phyloP scores from a whole-genome alignment of 1,284 basidiomycete genomes.

The Cryptococcus sp. region DNA sequence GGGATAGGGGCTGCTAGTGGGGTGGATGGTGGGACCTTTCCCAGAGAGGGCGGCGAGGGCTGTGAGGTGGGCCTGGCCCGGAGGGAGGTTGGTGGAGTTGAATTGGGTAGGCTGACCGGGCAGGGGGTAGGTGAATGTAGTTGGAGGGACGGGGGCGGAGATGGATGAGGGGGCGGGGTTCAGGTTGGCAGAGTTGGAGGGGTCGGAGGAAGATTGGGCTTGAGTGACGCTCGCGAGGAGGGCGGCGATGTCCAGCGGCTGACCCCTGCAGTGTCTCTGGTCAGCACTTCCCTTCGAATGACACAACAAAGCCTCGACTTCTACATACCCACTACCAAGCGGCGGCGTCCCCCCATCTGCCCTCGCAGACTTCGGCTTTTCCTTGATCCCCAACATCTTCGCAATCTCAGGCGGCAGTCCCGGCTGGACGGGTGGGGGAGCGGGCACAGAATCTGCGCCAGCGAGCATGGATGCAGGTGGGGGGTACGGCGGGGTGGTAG shows the following conservation, averaged over 20 bases:
- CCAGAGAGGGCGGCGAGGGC: too few species aligned
- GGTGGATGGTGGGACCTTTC: too few species aligned
- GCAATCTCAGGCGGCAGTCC: conserved; percentile 41
- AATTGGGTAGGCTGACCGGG: background rate
- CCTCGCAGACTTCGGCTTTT: background rate
- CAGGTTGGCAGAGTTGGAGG: too few species aligned
- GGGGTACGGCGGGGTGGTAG: conserved; percentile 14
- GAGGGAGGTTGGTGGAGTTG: too few species aligned
- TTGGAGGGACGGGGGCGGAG: background rate
- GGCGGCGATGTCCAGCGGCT: conserved; percentile 24
- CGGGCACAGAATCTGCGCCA: background rate
- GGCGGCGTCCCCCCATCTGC: conserved; percentile 1
- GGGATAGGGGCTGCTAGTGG: background rate
- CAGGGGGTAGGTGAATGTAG: too few species aligned
- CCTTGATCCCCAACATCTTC: conserved; percentile 37
- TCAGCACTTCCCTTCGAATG: too few species aligned
- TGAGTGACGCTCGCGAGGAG: conserved; percentile 25
- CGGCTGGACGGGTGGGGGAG: conserved; percentile 2
- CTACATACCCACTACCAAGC: conserved; percentile 6
- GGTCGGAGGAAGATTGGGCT: background rate
- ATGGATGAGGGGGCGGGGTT: background rate
- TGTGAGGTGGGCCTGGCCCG: too few species aligned
- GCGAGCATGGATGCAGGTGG: conserved; percentile 5
- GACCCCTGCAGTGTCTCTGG: background rate
- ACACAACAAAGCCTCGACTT: too few species aligned